A percentile compares a stretch with the other conserved stretches of the same genome.
These are phyloP conservation scores for Plasmodium blacklocki DNA, from an alignment of 169 alveolate genomes.

Conservation along the genomic window DNA sequence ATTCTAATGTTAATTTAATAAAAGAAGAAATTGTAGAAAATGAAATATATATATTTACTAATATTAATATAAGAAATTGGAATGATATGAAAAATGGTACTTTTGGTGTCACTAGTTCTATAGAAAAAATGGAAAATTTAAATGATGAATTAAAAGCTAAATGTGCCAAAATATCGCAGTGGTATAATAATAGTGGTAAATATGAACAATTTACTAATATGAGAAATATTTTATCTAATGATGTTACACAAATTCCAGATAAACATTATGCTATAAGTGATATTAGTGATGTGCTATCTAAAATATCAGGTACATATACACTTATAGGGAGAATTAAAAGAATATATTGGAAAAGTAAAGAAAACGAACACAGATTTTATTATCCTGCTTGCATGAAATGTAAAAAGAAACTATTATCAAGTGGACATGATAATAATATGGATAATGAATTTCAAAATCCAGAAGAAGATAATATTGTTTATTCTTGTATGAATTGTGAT, in stretches of 20 bases:
- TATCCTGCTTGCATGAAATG: conserved; percentile 85
- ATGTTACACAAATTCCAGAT: conserved; percentile 73
- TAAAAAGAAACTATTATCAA: conserved; percentile 78
- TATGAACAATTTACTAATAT: conserved; percentile 79
- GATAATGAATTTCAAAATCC: conserved; percentile 5
- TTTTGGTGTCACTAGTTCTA: conserved; percentile 73
- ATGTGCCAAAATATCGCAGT: conserved; percentile 74
- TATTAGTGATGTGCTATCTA: conserved; percentile 72
- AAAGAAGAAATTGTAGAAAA: conserved; percentile 63
- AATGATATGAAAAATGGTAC: conserved; percentile 82
- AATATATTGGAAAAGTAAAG: conserved; percentile 84
- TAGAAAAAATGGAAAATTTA: conserved; percentile 76
- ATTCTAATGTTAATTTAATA: conserved; percentile 61
- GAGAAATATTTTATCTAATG: conserved; percentile 73
- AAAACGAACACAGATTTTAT: conserved; percentile 79
- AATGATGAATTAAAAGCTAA: conserved; percentile 77
- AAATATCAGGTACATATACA: conserved; percentile 77
- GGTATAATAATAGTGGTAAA: conserved; percentile 80
- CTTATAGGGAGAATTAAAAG: conserved; percentile 79
- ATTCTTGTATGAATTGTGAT: conserved; percentile 81
- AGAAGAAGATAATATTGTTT: conserved; percentile 78
- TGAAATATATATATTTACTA: conserved; percentile 74
- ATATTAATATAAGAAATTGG: conserved; percentile 83
- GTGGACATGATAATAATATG: conserved; percentile 36
- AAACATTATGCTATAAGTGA: conserved; percentile 76